These are phyloP conservation scores for Singerocomus rubriflavus DNA, from an alignment of 1,284 basidiomycete species.

Conservation along the genomic window DNA sequence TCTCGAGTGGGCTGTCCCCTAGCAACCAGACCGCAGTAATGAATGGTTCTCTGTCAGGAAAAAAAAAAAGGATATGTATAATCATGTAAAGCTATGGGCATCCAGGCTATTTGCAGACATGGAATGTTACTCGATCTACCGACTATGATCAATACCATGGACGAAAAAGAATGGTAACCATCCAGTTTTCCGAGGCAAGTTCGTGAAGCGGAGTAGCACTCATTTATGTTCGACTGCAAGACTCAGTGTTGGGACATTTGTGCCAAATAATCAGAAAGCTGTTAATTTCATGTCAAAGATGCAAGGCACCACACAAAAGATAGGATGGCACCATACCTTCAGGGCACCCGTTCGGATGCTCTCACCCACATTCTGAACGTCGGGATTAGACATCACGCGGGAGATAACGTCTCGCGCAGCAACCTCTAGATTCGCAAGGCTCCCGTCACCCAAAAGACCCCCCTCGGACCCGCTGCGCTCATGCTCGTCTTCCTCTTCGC, in stretches of 20 bases:
- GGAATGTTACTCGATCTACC: conserved; percentile 9
- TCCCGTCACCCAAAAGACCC: conserved; percentile 62
- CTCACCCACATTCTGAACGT: conserved; percentile 87
- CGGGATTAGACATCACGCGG: conserved; percentile 82
- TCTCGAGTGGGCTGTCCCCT: not conserved
- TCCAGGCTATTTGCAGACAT: conserved; percentile 4
- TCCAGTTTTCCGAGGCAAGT: conserved; percentile 1
- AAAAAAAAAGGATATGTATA: not conserved
- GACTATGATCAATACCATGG: conserved; percentile 13
- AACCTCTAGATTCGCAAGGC: conserved; percentile 69
- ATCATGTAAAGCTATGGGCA: conserved; percentile 1
- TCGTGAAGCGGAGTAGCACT: not conserved
- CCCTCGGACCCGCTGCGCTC: conserved; percentile 46
- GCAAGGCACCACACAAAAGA: too few species aligned
- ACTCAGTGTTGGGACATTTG: conserved; percentile 63
- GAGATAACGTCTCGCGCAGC: conserved; percentile 80
- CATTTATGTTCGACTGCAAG: not conserved
- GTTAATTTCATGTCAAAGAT: conserved; percentile 3
- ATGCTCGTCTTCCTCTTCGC: conserved; percentile 75
- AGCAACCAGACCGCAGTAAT: not conserved
- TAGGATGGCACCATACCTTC: conserved; percentile 54
- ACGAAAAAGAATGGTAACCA: not conserved
- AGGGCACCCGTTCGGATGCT: conserved; percentile 80
- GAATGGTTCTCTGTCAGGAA: not conserved
- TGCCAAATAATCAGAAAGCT: conserved; percentile 78